These are phyloP conservation scores for Aspergillus wentii DNA, from an alignment of 495 filamentous ascomycete species.

Conservation along the genomic window DNA sequence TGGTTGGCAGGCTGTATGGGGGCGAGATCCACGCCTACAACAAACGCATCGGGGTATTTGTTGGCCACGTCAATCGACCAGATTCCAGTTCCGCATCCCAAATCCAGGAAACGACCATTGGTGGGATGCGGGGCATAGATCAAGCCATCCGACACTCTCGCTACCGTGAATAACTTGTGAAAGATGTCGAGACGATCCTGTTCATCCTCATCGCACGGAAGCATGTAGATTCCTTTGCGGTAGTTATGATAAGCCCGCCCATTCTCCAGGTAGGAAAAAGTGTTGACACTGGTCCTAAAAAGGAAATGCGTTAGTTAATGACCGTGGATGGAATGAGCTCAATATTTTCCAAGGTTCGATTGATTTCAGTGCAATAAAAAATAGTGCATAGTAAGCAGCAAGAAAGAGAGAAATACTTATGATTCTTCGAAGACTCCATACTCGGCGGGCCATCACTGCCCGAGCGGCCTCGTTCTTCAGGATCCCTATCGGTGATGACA, in stretches of 20 bases:
- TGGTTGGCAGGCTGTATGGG: conserved; percentile 75
- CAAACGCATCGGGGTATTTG: conserved; percentile 56
- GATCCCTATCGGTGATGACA: conserved; percentile 33
- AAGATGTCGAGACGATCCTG: conserved; percentile 74
- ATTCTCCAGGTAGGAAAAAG: too few species aligned
- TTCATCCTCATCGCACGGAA: conserved; percentile 56
- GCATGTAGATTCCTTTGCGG: conserved; percentile 44
- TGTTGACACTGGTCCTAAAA: too few species aligned
- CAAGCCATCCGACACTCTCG: conserved; percentile 50
- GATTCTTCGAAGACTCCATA: conserved; percentile 16
- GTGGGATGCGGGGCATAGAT: conserved; percentile 48
- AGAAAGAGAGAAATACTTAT: conserved; percentile 28
- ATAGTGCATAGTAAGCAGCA: neutral
- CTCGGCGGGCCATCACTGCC: conserved; percentile 29
- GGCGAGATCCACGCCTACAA: conserved; percentile 73
- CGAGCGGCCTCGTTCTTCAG: conserved; percentile 19
- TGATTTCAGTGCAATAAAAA: neutral
- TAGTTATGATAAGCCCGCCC: conserved; percentile 45
- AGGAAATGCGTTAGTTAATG: too few species aligned
- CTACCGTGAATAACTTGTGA: conserved; percentile 68
- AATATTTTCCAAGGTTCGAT: too few species aligned
- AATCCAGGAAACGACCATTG: conserved; percentile 62
- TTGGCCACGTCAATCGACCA: conserved; percentile 86
- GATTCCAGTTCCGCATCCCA: conserved; percentile 87
- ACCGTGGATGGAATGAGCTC: too few species aligned